Evolutionary conservation across 768 basidiomycete species (phyloP).

Genomic region (Cystofilobasidium bisporidii): DNA sequence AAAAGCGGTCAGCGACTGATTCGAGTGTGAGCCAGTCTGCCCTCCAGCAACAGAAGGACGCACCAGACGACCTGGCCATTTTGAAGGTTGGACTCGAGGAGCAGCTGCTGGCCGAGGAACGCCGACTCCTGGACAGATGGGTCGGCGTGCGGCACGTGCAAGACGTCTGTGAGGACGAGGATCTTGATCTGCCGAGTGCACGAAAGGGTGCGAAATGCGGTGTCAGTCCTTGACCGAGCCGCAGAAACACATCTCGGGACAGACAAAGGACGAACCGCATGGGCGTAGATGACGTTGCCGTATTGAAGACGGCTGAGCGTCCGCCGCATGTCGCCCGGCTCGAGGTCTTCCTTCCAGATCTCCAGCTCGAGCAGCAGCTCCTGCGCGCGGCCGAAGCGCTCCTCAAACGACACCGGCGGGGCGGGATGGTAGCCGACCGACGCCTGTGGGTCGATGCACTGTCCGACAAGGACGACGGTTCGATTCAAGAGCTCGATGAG

Average conservation of each 20-base stretch:
- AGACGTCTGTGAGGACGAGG: neutral
- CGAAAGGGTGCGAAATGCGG: neutral
- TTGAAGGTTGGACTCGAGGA: neutral
- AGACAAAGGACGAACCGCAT: neutral
- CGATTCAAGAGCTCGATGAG: constrained; percentile 5
- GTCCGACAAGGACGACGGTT: neutral
- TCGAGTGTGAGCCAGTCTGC: too few relatives aligned
- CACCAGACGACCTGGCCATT: constrained; percentile 11
- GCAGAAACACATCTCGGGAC: too few relatives aligned
- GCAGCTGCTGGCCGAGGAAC: constrained; percentile 1
- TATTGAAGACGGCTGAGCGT: neutral
- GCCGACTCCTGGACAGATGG: constrained; percentile 5
- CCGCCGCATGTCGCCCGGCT: neutral
- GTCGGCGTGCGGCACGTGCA: neutral
- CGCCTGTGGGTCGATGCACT: neutral
- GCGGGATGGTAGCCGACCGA: neutral
- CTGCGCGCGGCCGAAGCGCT: neutral
- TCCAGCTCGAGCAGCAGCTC: constrained; percentile 6
- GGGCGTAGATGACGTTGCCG: constrained; percentile 1
- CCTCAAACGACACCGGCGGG: neutral
- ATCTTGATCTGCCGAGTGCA: constrained; percentile 16
- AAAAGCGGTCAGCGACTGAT: neutral
- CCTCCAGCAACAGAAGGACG: too few relatives aligned
- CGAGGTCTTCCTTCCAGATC: constrained; percentile 7
- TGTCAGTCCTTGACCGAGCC: too few relatives aligned